A percentile compares a stretch with the other conserved stretches of the same genome.
These are phyloP conservation scores for Fusarium lyarnte DNA, from an alignment of 2,329 filamentous ascomycete species.

Conservation along the genomic window DNA sequence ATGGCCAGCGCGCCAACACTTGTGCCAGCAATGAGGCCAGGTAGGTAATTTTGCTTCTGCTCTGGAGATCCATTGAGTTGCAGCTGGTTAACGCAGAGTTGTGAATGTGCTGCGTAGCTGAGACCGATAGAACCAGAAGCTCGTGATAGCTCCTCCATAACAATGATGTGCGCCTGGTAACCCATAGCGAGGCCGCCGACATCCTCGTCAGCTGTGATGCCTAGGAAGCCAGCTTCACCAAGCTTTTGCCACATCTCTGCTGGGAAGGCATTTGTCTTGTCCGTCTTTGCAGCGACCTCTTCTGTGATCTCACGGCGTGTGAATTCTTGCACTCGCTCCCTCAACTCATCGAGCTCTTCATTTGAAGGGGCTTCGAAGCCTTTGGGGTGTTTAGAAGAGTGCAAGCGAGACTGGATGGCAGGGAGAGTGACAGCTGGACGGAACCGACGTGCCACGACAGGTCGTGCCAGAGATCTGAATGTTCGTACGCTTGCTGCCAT, in stretches of 20 bases:
- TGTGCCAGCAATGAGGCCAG: constrained; percentile 81
- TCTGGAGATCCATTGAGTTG: constrained; percentile 83
- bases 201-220: constrained; percentile 92
- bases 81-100: constrained; percentile 96
- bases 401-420: constrained; percentile 51
- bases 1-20: constrained; percentile 91
- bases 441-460: constrained; percentile 40
- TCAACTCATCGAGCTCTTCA: constrained; percentile 80
- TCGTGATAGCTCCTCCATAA: constrained; percentile 93
- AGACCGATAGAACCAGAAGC: constrained; percentile 86
- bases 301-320: constrained; percentile 86
- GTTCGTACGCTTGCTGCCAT: constrained; percentile 57
- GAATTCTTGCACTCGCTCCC: constrained; percentile 89
- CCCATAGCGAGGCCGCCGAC: constrained; percentile 91
- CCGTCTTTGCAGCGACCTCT: constrained; percentile 83
- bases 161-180: constrained; percentile 95
- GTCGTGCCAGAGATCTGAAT: constrained; percentile 50
- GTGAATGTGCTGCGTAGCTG: constrained; percentile 94
- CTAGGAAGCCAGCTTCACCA: constrained; percentile 89
- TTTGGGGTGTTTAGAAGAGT: constrained; percentile 69
- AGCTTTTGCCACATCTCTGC: constrained; percentile 93
- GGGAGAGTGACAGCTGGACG: constrained; percentile 47
- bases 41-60: constrained; percentile 85
- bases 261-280: constrained; percentile 88
- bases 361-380: constrained; percentile 75